A percentile compares a stretch with the other conserved stretches of the same genome.
phyloP scores from a whole-genome alignment of 148 eudicot genomes.

The Fagopyrum esculentum region DNA sequence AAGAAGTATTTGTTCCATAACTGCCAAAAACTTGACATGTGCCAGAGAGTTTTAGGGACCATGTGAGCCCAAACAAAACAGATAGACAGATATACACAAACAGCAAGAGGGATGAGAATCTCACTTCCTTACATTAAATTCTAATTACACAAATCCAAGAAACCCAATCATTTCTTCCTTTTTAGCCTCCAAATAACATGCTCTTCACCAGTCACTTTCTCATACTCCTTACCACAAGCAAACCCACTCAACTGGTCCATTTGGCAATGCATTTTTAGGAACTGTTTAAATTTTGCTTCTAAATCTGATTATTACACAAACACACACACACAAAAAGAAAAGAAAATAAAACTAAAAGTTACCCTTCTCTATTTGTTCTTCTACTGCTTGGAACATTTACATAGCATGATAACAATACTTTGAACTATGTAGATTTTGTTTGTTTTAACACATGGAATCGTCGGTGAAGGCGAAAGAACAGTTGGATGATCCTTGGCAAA shows the following conservation, averaged over 20 bases:
- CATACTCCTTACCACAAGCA: not conserved
- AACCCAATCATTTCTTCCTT: slow-evolving; percentile 34
- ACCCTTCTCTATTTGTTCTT: slow-evolving; percentile 10
- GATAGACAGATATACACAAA: slow-evolving; percentile 7
- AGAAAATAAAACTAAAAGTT: not conserved
- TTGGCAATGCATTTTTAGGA: no score
- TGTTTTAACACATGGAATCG: slow-evolving; percentile 43
- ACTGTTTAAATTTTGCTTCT: no score
- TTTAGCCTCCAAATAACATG: slow-evolving; percentile 22
- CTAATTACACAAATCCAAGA: slow-evolving; percentile 31
- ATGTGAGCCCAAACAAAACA: slow-evolving; percentile 17
- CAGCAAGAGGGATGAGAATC: slow-evolving; percentile 20
- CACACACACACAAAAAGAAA: not conserved
- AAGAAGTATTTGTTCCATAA: not conserved
- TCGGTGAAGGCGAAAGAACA: slow-evolving; percentile 90
- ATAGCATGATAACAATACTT: not conserved
- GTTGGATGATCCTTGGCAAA: slow-evolving; percentile 67
- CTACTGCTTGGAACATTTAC: slow-evolving; percentile 25
- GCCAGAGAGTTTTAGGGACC: slow-evolving; percentile 13
- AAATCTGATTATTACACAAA: not conserved
- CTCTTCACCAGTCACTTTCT: slow-evolving; percentile 16
- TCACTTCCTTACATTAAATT: slow-evolving; percentile 32
- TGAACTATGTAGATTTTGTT: not conserved
- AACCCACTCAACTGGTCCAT: not conserved
- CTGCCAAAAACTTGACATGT: slow-evolving; percentile 5